Conservation (phyloP, 2,329 filamentous ascomycete genomes). For the Byssoonygena ceratinophila region DNA sequence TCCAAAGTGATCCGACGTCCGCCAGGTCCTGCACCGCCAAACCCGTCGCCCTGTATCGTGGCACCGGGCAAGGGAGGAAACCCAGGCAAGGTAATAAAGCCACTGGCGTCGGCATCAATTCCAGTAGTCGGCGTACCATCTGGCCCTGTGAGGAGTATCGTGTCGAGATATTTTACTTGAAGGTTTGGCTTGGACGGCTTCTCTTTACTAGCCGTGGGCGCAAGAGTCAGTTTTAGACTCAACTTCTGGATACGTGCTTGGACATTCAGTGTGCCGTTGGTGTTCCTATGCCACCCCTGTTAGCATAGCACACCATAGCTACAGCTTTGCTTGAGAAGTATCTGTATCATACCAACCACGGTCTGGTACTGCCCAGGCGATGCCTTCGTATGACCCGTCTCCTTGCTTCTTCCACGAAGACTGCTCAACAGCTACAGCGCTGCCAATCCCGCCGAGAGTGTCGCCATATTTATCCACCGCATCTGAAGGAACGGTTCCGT, state of each 20-base stretch:
- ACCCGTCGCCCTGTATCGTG: conserved; percentile 57
- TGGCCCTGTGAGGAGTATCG: conserved; percentile 54
- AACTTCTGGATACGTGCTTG: conserved; percentile 61
- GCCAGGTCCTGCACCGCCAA: conserved; percentile 50
- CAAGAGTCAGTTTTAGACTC: conserved; percentile 47
- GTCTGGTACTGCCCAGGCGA: conserved; percentile 55
- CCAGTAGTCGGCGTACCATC: conserved; percentile 53
- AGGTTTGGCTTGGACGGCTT: conserved; percentile 52
- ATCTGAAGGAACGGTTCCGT: conserved; percentile 49
- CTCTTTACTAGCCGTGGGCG: conserved; percentile 41
- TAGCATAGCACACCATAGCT: too few relatives aligned
- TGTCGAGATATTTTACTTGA: conserved; percentile 52
- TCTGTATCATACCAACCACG: conserved; percentile 49
- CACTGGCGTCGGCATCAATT: conserved; percentile 49
- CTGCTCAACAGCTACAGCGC: conserved; percentile 52
- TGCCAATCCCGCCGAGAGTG: conserved; percentile 57
- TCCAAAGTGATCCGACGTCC: conserved; percentile 53
- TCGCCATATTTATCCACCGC: conserved; percentile 58
- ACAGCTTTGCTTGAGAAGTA: too few relatives aligned
- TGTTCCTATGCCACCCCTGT: conserved; percentile 46
- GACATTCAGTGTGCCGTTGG: conserved; percentile 58
- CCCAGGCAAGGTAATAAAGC: conserved; percentile 45
- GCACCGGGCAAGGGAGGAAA: conserved; percentile 54
- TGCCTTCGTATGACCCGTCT: conserved; percentile 48
- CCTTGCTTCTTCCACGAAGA: conserved; percentile 47